These are phyloP conservation scores for Hypoxylon subgilvum DNA, from an alignment of 495 filamentous ascomycete species.

Conservation along the genomic window DNA sequence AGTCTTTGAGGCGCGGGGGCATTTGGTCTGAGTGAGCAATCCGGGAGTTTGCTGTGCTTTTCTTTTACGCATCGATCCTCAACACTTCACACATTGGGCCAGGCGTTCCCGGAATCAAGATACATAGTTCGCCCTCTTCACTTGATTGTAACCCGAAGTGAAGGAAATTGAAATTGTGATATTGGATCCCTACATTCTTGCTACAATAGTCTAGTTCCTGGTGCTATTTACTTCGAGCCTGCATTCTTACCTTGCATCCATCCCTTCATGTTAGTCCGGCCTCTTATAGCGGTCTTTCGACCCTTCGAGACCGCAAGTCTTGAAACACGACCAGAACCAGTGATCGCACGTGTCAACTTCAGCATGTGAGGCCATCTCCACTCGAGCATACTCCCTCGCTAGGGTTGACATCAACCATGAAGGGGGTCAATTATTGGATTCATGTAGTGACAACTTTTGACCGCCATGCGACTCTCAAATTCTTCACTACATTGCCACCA, in stretches of 20 bases:
- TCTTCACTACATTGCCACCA: background rate
- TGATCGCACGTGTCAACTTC: background rate
- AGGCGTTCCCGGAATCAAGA: slow-evolving; percentile 37
- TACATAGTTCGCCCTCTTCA: slow-evolving; percentile 21
- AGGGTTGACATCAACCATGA: slow-evolving; percentile 3
- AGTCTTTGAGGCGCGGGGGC: slow-evolving; percentile 31
- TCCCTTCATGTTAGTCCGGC: slow-evolving; percentile 19
- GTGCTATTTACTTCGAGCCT: background rate
- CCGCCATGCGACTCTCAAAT: slow-evolving; percentile 4
- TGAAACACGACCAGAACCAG: slow-evolving; percentile 13
- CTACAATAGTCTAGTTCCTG: background rate
- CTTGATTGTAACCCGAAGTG: slow-evolving; percentile 1
- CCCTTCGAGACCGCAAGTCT: background rate
- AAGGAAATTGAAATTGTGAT: slow-evolving; percentile 8
- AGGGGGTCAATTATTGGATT: slow-evolving; percentile 5
- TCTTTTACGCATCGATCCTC: slow-evolving; percentile 27
- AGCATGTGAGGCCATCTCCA: background rate
- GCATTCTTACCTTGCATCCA: background rate
- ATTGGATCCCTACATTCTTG: slow-evolving; percentile 35
- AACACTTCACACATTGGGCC: slow-evolving; percentile 35
- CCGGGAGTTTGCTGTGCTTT: slow-evolving; percentile 33
- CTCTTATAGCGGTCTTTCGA: background rate
- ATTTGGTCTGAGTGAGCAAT: slow-evolving; percentile 39
- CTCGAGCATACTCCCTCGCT: slow-evolving; percentile 6
- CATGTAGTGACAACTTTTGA: background rate